These are phyloP conservation scores for Cryptococcus floricola DNA, from an alignment of 1,284 basidiomycete genomes.

Conservation along the genomic window DNA sequence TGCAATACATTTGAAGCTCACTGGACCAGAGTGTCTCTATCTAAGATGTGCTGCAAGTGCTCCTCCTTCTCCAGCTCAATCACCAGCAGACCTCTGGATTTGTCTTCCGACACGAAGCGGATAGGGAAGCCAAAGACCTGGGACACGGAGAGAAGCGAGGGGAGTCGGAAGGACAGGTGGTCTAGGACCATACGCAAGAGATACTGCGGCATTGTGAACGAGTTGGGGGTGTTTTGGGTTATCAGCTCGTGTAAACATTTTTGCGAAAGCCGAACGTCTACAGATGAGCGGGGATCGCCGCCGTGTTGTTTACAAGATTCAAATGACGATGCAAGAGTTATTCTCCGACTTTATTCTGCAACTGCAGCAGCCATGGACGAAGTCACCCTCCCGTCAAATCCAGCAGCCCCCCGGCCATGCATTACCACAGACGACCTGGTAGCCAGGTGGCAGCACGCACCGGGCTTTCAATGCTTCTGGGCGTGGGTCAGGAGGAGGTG, in stretches of 20 bases:
- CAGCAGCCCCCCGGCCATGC: slow-evolving; percentile 20
- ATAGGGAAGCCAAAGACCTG: slow-evolving; percentile 40
- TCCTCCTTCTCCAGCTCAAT: slow-evolving; percentile 66
- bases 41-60: slow-evolving; percentile 68
- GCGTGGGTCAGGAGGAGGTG: slow-evolving; percentile 69
- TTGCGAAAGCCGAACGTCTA: too few species aligned
- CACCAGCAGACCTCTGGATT: slow-evolving; percentile 60
- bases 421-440: slow-evolving; percentile 63
- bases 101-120: slow-evolving; percentile 36
- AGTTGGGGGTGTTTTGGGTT: too few species aligned
- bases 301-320: too few species aligned
- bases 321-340: neutral
- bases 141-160: slow-evolving; percentile 59
- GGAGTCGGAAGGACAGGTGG: slow-evolving; percentile 73
- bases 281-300: too few species aligned
- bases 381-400: slow-evolving; percentile 22
- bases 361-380: too few species aligned
- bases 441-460: slow-evolving; percentile 61
- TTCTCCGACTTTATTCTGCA: too few species aligned
- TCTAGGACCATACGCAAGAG: slow-evolving; percentile 73
- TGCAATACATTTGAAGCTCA: slow-evolving; percentile 44
- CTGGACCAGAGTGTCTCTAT: slow-evolving; percentile 80
- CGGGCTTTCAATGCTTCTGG: slow-evolving; percentile 66
- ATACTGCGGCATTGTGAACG: slow-evolving; percentile 51
- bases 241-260: too few species aligned